Evolutionary conservation across 306 rosid species (phyloP).

Genomic region (Glycine tomentella): DNA sequence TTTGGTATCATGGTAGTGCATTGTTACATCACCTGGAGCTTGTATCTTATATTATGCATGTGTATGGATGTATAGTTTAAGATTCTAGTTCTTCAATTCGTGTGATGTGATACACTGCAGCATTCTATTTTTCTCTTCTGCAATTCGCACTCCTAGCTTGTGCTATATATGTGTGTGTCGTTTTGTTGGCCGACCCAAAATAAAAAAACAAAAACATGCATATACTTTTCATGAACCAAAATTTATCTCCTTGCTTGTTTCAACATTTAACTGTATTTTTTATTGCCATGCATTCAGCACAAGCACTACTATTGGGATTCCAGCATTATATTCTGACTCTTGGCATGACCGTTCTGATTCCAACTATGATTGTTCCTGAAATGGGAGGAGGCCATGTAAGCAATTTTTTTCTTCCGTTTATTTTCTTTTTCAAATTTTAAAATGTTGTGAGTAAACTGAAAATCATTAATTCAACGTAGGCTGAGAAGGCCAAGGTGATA

Average conservation of each 20-base stretch:
- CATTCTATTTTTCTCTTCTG: too few relatives aligned
- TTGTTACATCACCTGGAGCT: too few relatives aligned
- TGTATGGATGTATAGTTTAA: too few relatives aligned
- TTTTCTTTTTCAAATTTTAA: neutral
- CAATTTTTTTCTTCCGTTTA: neutral
- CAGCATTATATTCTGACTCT: slow-evolving; percentile 83
- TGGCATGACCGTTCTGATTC: slow-evolving; percentile 75
- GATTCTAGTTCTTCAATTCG: too few relatives aligned
- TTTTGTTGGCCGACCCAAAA: too few relatives aligned
- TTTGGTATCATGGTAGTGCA: too few relatives aligned
- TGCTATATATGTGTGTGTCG: too few relatives aligned
- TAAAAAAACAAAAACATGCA: neutral
- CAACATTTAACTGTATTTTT: neutral
- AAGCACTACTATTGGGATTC: slow-evolving; percentile 80
- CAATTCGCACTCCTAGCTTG: too few relatives aligned
- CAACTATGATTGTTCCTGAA: slow-evolving; percentile 77
- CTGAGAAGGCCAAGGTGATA: slow-evolving; percentile 86
- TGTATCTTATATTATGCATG: too few relatives aligned
- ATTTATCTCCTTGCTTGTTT: neutral
- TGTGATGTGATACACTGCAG: too few relatives aligned
- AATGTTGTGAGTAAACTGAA: neutral
- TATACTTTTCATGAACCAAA: neutral
- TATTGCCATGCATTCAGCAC: slow-evolving; percentile 63
- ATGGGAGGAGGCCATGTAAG: slow-evolving; percentile 89
- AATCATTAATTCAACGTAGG: slow-evolving; percentile 54